Conservation (phyloP, 805 yeast species). For the Starmerella kuoi region DNA sequence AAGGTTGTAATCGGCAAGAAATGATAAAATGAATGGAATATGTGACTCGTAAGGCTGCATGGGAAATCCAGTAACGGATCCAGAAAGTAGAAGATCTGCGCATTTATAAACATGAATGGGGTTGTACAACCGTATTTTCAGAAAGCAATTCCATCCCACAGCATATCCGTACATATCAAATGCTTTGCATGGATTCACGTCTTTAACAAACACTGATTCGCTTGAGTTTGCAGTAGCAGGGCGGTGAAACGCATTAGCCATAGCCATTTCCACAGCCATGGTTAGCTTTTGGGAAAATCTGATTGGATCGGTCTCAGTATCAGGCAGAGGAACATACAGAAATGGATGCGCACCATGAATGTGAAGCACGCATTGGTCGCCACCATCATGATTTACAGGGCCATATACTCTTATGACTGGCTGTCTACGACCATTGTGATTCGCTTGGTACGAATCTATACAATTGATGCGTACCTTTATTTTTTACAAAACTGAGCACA, state of each 20-base stretch:
- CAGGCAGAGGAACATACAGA: conserved; percentile 39
- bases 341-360: conserved; percentile 82
- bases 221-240: conserved; percentile 11
- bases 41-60: conserved; percentile 65
- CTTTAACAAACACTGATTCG: conserved; percentile 24
- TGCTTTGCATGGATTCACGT: conserved; percentile 46
- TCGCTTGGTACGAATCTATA: conserved; percentile 26
- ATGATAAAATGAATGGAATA: conserved; percentile 63
- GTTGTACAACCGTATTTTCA: conserved; percentile 55
- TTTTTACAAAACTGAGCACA: no score
- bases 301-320: conserved; percentile 3
- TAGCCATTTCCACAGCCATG: conserved; percentile 23
- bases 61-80: conserved; percentile 31
- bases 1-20: conserved; percentile 68
- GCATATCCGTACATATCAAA: conserved; percentile 77
- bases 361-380: conserved; percentile 52
- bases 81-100: conserved; percentile 38
- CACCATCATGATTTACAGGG: conserved; percentile 36
- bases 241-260: conserved; percentile 24
- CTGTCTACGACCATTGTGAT: conserved; percentile 29
- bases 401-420: conserved; percentile 78
- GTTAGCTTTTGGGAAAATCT: conserved; percentile 18
- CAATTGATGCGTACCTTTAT: conserved; percentile 25
- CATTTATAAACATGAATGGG: conserved; percentile 49
- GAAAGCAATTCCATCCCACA: conserved; percentile 48